phyloP scores from a whole-genome alignment of 176 grass and related monocot genomes.

The Leersia perrieri region DNA sequence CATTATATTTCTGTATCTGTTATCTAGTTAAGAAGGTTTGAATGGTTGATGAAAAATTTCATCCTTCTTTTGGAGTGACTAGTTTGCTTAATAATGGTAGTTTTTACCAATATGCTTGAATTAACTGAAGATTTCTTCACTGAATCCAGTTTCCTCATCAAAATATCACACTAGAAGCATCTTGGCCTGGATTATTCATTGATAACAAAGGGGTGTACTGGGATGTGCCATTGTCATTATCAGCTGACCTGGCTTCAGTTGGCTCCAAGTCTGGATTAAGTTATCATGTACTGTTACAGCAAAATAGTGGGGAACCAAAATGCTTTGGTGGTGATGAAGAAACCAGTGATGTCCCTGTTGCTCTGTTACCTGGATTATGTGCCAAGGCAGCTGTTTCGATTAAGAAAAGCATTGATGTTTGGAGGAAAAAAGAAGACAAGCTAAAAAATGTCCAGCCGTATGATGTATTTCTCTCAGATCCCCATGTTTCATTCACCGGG shows the following conservation, averaged over 20 bases:
- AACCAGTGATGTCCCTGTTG: conserved; percentile 48
- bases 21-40: conserved; percentile 1
- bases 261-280: conserved; percentile 71
- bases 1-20: neutral
- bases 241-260: conserved; percentile 79
- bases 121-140: conserved; percentile 32
- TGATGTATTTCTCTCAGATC: conserved; percentile 85
- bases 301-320: conserved; percentile 78
- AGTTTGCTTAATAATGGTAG: conserved; percentile 8
- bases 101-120: conserved; percentile 19
- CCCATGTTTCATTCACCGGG: conserved; percentile 73
- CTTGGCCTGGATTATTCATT: conserved; percentile 85
- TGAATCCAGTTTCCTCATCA: conserved; percentile 66
- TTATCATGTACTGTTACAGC: conserved; percentile 83
- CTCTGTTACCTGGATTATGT: conserved; percentile 73
- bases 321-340: conserved; percentile 55
- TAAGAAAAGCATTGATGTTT: conserved; percentile 67
- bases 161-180: conserved; percentile 69
- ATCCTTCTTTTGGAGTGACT: conserved; percentile 9
- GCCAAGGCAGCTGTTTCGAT: conserved; percentile 75
- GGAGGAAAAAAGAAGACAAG: conserved; percentile 90
- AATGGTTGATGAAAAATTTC: neutral
- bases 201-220: conserved; percentile 79
- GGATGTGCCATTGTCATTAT: conserved; percentile 82
- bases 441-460: conserved; percentile 87